Conservation (phyloP, 2,329 filamentous ascomycete genomes). For the Cylindrodendrum hubeiense region DNA sequence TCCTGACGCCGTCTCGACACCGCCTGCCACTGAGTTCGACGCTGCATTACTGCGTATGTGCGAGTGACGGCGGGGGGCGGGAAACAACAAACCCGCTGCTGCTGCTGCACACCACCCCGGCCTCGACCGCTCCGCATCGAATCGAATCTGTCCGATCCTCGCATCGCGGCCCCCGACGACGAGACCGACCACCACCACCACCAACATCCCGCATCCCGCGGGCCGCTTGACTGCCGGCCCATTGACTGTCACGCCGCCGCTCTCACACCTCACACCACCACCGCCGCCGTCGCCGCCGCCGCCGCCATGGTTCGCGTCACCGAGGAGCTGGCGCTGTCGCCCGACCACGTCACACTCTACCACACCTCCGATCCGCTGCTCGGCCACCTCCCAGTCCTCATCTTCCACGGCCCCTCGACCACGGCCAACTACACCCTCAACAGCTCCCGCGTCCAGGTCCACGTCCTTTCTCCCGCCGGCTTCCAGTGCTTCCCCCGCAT, state of each 20-base stretch:
- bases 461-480: slow-evolving; percentile 90
- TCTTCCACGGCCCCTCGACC: slow-evolving; percentile 93
- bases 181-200: not conserved
- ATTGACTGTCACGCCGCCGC: slow-evolving; percentile 52
- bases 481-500: slow-evolving; percentile 91
- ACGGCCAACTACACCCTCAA: slow-evolving; percentile 88
- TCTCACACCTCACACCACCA: too few species aligned
- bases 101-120: not conserved
- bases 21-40: slow-evolving; percentile 19
- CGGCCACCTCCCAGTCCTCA: slow-evolving; percentile 82
- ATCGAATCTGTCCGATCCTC: not conserved
- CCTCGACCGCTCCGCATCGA: not conserved
- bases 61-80: not conserved
- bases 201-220: slow-evolving; percentile 12
- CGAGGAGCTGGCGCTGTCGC: slow-evolving; percentile 81
- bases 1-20: slow-evolving; percentile 26
- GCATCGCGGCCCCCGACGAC: not conserved
- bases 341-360: slow-evolving; percentile 88
- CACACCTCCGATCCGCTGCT: slow-evolving; percentile 88
- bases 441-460: slow-evolving; percentile 93
- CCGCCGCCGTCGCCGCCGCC: not conserved
- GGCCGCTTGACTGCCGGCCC: slow-evolving; percentile 36
- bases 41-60: slow-evolving; percentile 26
- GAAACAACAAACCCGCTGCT: not conserved
- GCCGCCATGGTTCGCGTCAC: slow-evolving; percentile 85